Conservation (phyloP, 2,329 filamentous ascomycete genomes). For the Diaporthe sp. region DNA sequence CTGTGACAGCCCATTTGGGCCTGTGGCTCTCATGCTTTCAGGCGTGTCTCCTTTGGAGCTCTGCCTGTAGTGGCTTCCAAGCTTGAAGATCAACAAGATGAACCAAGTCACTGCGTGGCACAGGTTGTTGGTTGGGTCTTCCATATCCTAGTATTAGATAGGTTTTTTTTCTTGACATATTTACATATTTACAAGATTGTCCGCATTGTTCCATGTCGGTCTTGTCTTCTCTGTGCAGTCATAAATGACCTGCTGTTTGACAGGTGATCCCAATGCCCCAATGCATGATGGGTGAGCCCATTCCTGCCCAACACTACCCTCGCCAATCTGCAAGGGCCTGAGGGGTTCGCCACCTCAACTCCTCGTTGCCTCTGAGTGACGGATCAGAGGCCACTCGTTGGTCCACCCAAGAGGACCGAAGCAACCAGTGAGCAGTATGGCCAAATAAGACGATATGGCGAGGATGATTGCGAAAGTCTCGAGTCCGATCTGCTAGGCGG, state of each 20-base stretch:
- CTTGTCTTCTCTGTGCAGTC: background rate
- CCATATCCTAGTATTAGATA: no score
- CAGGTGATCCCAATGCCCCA: background rate
- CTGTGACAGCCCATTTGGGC: background rate
- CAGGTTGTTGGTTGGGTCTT: background rate
- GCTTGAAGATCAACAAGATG: background rate
- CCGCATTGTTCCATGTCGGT: no score
- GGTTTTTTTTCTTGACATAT: background rate
- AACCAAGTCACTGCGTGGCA: background rate
- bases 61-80: background rate
- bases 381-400: slow-evolving; percentile 5
- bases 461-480: background rate
- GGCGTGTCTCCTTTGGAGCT: background rate
- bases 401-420: background rate
- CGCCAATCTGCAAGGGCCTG: background rate
- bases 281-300: background rate
- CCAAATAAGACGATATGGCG: background rate
- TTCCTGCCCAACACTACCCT: background rate
- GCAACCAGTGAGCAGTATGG: background rate
- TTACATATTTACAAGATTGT: background rate
- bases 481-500: background rate
- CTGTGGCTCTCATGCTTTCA: background rate
- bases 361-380: background rate
- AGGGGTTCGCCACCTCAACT: background rate
- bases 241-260: background rate